Conservation (phyloP, 1,284 basidiomycete genomes). For the Hypsizygus ulmarius region DNA sequence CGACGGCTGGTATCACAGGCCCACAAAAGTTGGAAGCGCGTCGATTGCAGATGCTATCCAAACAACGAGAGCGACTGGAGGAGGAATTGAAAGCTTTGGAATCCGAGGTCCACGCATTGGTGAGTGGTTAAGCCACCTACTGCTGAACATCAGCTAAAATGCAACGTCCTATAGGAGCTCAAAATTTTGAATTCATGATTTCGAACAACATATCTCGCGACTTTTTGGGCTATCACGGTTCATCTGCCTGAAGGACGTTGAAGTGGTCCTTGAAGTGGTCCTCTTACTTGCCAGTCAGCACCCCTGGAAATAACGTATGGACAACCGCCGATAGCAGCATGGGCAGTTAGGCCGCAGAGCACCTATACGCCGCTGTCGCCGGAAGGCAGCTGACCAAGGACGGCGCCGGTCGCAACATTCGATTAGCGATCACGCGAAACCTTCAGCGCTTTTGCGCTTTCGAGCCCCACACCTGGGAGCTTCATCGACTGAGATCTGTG, state of each 20-base stretch:
- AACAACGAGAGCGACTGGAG: conserved; percentile 62
- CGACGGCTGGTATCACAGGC: conserved; percentile 48
- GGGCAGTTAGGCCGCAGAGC: too few relatives aligned
- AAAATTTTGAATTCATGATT: conserved; percentile 16
- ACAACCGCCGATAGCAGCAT: too few relatives aligned
- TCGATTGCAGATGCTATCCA: conserved; percentile 56
- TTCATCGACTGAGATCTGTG: too few relatives aligned
- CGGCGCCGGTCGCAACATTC: too few relatives aligned
- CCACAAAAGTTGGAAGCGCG: conserved; percentile 64
- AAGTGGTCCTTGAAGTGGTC: too few relatives aligned
- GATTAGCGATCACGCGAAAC: too few relatives aligned
- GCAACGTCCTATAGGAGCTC: conserved; percentile 14
- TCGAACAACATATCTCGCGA: neutral
- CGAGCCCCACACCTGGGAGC: too few relatives aligned
- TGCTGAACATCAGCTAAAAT: neutral
- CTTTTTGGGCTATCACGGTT: neutral
- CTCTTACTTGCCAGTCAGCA: too few relatives aligned
- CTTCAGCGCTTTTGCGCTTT: too few relatives aligned
- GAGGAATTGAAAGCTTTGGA: conserved; percentile 53
- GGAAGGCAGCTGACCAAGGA: too few relatives aligned
- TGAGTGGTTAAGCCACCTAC: conserved; percentile 24
- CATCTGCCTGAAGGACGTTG: neutral
- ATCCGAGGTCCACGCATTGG: conserved; percentile 57
- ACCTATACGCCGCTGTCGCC: too few relatives aligned
- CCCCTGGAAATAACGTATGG: too few relatives aligned